Percentiles rank a stretch among this genome's conserved stretches.
These are phyloP conservation scores for Podospora bellae-mahoneyi DNA, from an alignment of 495 filamentous ascomycete species.

Conservation along the genomic window DNA sequence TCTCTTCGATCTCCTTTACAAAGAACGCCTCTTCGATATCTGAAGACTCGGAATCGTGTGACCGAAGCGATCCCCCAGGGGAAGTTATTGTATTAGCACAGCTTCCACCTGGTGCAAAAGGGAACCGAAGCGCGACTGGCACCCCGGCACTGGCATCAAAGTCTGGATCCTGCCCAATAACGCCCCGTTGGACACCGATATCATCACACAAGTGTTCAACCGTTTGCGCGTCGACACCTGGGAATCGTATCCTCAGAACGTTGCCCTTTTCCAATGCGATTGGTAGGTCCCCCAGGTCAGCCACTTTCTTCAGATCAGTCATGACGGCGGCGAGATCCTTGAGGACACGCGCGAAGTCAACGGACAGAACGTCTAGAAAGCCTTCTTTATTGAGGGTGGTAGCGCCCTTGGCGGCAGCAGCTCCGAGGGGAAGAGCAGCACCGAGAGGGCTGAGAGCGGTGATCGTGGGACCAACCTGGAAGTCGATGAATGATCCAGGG, in stretches of 20 bases:
- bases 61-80: constrained; percentile 45
- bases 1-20: constrained; percentile 37
- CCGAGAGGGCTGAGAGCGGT: constrained; percentile 70
- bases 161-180: constrained; percentile 73
- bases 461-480: constrained; percentile 79
- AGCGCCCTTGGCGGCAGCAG: constrained; percentile 29
- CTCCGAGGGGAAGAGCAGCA: constrained; percentile 35
- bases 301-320: constrained; percentile 74
- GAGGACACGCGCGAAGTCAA: constrained; percentile 83
- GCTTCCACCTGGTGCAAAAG: constrained; percentile 66
- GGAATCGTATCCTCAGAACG: constrained; percentile 75
- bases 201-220: constrained; percentile 85
- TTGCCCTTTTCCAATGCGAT: constrained; percentile 61
- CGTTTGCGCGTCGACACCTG: constrained; percentile 80
- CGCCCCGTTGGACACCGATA: constrained; percentile 72
- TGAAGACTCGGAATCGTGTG: constrained; percentile 43
- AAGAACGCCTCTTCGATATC: constrained; percentile 44
- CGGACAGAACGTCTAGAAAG: constrained; percentile 77
- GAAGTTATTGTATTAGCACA: constrained; percentile 45
- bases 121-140: constrained; percentile 75
- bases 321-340: constrained; percentile 77
- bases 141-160: constrained; percentile 61
- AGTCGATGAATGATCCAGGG: constrained; percentile 79
- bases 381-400: constrained; percentile 69
- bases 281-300: constrained; percentile 76